Percentiles rank a stretch among this genome's conserved stretches.
Evolutionary conservation across 2,329 filamentous ascomycete genomes (phyloP).

Genomic region (Coniochaeta hoffmannii): DNA sequence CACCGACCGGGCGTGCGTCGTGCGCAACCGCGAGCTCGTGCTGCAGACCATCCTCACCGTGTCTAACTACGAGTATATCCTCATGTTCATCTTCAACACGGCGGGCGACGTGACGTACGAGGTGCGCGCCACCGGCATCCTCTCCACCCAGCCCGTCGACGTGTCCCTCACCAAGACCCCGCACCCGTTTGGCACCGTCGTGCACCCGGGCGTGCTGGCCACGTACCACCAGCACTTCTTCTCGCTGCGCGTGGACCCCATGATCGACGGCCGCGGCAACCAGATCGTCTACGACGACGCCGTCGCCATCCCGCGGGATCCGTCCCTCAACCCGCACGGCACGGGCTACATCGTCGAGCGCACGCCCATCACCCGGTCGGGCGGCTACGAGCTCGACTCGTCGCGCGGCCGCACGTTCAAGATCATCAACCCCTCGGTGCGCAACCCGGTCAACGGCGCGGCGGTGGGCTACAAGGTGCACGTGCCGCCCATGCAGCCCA

Average conservation of each 20-base stretch:
- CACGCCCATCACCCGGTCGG: slow-evolving; percentile 36
- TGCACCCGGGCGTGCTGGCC: slow-evolving; percentile 54
- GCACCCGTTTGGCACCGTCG: slow-evolving; percentile 50
- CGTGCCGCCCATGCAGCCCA: slow-evolving; percentile 48
- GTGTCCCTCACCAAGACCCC: slow-evolving; percentile 44
- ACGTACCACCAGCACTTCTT: slow-evolving; percentile 74
- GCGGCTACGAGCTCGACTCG: slow-evolving; percentile 38
- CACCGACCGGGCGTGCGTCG: slow-evolving; percentile 53
- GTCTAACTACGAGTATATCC: slow-evolving; percentile 65
- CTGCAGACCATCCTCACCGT: slow-evolving; percentile 62
- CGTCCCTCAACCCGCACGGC: slow-evolving; percentile 38
- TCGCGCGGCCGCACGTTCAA: slow-evolving; percentile 47
- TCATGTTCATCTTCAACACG: slow-evolving; percentile 58
- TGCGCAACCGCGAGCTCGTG: slow-evolving; percentile 54
- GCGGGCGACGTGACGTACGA: slow-evolving; percentile 55
- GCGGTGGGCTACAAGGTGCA: slow-evolving; percentile 49
- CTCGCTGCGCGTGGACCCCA: slow-evolving; percentile 56
- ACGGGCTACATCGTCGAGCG: slow-evolving; percentile 38
- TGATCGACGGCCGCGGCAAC: slow-evolving; percentile 49
- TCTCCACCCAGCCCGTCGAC: slow-evolving; percentile 43
- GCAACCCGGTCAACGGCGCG: slow-evolving; percentile 46
- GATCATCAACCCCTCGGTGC: slow-evolving; percentile 43
- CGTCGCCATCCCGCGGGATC: slow-evolving; percentile 39
- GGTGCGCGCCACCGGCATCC: slow-evolving; percentile 58
- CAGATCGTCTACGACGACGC: slow-evolving; percentile 52